Evolutionary conservation across 805 yeast genomes (phyloP).

Genomic region (Candida argentea): DNA sequence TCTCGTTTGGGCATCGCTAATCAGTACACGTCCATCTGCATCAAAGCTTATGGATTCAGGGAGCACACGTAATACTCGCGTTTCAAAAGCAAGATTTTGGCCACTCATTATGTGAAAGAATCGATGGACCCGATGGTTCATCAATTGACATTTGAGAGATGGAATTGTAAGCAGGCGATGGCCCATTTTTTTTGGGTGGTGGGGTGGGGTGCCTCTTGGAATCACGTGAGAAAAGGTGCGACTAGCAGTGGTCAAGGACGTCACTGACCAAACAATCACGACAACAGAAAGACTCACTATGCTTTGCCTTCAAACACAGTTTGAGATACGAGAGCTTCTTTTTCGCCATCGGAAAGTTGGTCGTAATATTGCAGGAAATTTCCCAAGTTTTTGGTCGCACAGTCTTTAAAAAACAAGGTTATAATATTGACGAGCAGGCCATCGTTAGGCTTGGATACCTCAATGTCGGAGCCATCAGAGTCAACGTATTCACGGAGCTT

Average conservation of each 20-base stretch:
- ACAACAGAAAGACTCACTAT: no score
- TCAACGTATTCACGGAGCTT: conserved; percentile 50
- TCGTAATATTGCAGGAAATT: conserved; percentile 45
- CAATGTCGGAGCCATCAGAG: conserved; percentile 31
- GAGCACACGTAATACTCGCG: conserved; percentile 43
- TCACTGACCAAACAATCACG: no score
- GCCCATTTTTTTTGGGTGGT: conserved; percentile 1
- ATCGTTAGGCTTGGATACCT: conserved; percentile 19
- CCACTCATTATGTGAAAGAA: conserved; percentile 2
- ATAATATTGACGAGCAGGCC: conserved; percentile 31
- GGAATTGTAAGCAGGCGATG: conserved; percentile 1
- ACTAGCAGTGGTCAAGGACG: no score
- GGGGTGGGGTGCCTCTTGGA: no score
- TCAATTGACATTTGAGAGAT: background rate
- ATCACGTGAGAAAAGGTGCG: no score
- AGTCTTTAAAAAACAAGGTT: conserved; percentile 45
- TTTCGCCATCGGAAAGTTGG: conserved; percentile 42
- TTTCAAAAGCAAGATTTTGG: conserved; percentile 9
- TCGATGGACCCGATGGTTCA: background rate
- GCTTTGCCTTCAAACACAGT: conserved; percentile 22
- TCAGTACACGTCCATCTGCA: conserved; percentile 30
- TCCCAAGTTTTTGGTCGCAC: conserved; percentile 38
- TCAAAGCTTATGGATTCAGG: conserved; percentile 42
- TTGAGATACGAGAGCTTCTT: conserved; percentile 39
- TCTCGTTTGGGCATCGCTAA: conserved; percentile 45